phyloP scores from a whole-genome alignment of 1,284 basidiomycete genomes.

The Papiliotrema terrestris region DNA sequence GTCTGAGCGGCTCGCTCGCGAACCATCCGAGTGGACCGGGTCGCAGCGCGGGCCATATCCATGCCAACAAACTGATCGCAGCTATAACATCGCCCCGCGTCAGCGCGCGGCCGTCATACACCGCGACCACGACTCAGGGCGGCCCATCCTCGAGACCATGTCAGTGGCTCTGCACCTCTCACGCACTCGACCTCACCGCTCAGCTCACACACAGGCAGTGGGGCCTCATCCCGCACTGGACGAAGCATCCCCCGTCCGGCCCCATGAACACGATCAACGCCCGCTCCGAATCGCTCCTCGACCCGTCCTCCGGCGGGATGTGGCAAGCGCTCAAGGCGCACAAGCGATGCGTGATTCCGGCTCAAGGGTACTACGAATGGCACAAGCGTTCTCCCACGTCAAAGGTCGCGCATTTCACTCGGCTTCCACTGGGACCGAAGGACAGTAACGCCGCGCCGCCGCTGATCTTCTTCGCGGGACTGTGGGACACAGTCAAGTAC shows the following conservation, averaged over 20 bases:
- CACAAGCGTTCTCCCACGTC: constrained; percentile 72
- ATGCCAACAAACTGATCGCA: no score
- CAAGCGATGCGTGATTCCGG: constrained; percentile 73
- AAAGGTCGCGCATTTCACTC: constrained; percentile 75
- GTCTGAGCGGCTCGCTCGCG: neutral
- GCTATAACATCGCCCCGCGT: constrained; percentile 45
- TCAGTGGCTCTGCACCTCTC: no score
- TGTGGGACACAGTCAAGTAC: constrained; percentile 72
- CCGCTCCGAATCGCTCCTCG: constrained; percentile 71
- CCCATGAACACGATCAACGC: constrained; percentile 85
- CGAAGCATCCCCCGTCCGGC: constrained; percentile 62
- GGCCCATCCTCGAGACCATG: constrained; percentile 45
- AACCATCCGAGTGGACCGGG: no score
- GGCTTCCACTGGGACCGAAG: constrained; percentile 48
- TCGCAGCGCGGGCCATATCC: no score
- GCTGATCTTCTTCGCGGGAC: constrained; percentile 80
- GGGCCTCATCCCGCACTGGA: constrained; percentile 85
- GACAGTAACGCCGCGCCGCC: constrained; percentile 50
- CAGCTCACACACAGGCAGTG: constrained; percentile 88
- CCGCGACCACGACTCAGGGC: constrained; percentile 48
- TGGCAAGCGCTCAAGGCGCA: constrained; percentile 74
- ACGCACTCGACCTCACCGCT: no score
- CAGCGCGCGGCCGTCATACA: constrained; percentile 37
- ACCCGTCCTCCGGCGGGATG: constrained; percentile 57
- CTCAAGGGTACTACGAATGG: constrained; percentile 92